Conservation (phyloP, 2,329 filamentous ascomycete genomes). For the Cadophora luteo-olivacea region DNA sequence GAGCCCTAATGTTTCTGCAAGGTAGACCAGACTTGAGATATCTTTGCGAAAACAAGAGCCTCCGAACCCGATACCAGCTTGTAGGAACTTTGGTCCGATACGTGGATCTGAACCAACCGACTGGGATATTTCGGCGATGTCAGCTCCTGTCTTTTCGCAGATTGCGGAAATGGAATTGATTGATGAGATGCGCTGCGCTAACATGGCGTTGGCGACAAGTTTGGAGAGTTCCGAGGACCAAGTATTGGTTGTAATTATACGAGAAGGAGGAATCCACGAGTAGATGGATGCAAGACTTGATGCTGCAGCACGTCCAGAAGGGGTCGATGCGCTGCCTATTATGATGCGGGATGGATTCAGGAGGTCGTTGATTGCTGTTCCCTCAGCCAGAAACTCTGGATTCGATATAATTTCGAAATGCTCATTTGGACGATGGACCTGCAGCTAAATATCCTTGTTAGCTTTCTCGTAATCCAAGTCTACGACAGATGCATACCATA, state of each 20-base stretch:
- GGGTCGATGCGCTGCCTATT: slow-evolving; percentile 71
- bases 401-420: slow-evolving; percentile 81
- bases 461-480: neutral
- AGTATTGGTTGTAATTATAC: slow-evolving; percentile 75
- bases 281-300: slow-evolving; percentile 70
- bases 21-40: slow-evolving; percentile 74
- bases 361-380: slow-evolving; percentile 75
- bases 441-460: slow-evolving; percentile 49
- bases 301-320: slow-evolving; percentile 66
- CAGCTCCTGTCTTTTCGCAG: slow-evolving; percentile 77
- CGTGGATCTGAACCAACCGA: slow-evolving; percentile 73
- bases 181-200: slow-evolving; percentile 80
- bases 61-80: slow-evolving; percentile 78
- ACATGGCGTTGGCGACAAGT: slow-evolving; percentile 79
- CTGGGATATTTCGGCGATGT: slow-evolving; percentile 74
- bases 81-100: slow-evolving; percentile 76
- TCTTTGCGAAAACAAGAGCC: slow-evolving; percentile 86
- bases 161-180: slow-evolving; percentile 84
- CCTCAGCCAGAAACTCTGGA: slow-evolving; percentile 81
- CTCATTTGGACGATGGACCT: slow-evolving; percentile 64
- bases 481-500: slow-evolving; percentile 57
- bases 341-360: slow-evolving; percentile 75
- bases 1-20: slow-evolving; percentile 73
- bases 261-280: slow-evolving; percentile 71
- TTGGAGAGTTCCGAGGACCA: slow-evolving; percentile 83